Percentiles rank a stretch among this genome's conserved stretches.
Evolutionary conservation across 352 stramenopile species (phyloP).

Genomic region (Phytophthora aleatoria): DNA sequence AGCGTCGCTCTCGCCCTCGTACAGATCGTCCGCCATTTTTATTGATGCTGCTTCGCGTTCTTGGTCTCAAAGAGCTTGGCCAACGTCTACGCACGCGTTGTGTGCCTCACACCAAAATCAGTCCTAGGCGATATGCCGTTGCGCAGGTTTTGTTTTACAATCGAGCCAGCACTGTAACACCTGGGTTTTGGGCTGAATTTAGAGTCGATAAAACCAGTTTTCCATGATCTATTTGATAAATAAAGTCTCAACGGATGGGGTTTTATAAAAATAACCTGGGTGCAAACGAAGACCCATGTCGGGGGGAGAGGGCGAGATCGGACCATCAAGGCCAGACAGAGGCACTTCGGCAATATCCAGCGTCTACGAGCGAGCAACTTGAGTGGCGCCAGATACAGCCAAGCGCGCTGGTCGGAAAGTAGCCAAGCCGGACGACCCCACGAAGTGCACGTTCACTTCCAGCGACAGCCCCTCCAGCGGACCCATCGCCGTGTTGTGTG

Average conservation of each 20-base stretch:
- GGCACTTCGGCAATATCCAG: constrained; percentile 28
- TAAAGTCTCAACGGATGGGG: neutral
- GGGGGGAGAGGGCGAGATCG: constrained; percentile 19
- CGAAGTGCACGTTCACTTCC: constrained; percentile 26
- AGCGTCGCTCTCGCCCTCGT: constrained; percentile 27
- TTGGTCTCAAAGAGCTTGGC: neutral
- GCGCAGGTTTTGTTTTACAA: constrained; percentile 1
- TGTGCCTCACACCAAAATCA: constrained; percentile 16
- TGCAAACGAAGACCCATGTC: constrained; percentile 6
- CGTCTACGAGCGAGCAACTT: constrained; percentile 15
- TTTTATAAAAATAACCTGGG: neutral
- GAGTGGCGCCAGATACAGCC: constrained; percentile 15
- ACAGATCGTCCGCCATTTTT: constrained; percentile 37
- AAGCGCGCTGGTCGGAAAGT: constrained; percentile 27
- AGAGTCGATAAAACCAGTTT: neutral
- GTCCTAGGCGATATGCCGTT: neutral
- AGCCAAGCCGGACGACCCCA: constrained; percentile 25
- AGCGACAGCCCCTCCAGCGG: neutral
- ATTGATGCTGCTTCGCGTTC: neutral
- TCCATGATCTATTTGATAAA: neutral
- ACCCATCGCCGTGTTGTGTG: constrained; percentile 20
- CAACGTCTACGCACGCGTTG: neutral
- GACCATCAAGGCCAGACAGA: constrained; percentile 19
- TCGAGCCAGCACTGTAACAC: constrained; percentile 14
- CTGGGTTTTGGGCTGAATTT: neutral